phyloP scores from a whole-genome alignment of 176 grass and related monocot species.

The Juncus effusus region DNA sequence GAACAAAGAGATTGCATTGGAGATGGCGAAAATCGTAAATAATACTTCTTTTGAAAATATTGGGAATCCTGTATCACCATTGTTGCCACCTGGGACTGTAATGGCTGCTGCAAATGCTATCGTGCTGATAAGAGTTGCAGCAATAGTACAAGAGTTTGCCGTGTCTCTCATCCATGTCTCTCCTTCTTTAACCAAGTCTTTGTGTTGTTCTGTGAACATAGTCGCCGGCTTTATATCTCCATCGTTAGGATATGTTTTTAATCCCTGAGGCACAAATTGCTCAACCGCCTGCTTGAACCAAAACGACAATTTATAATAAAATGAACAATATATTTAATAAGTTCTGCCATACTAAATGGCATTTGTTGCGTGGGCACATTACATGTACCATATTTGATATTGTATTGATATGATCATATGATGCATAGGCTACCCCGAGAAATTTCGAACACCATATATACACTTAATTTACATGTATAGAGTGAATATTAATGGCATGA shows the following conservation, averaged over 20 bases:
- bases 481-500: too few relatives aligned
- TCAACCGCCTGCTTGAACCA: constrained; percentile 11
- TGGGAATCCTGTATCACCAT: constrained; percentile 2
- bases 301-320: background rate
- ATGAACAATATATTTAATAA: background rate
- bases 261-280: background rate
- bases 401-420: background rate
- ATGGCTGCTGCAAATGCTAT: constrained; percentile 12
- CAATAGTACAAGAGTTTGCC: constrained; percentile 9
- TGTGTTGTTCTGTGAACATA: constrained; percentile 13
- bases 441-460: background rate
- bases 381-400: background rate
- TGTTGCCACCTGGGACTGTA: constrained; percentile 13
- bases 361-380: background rate
- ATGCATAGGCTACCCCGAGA: too few relatives aligned
- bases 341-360: background rate
- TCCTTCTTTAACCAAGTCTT: constrained; percentile 13
- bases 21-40: constrained; percentile 17
- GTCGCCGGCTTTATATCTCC: background rate
- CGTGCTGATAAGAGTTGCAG: constrained; percentile 17
- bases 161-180: constrained; percentile 20
- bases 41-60: background rate
- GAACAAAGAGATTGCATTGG: constrained; percentile 11
- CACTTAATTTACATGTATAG: too few relatives aligned
- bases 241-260: background rate